Conservation (phyloP, 371 early-diverging fungal species). For the Rhizopus arrhizus region DNA sequence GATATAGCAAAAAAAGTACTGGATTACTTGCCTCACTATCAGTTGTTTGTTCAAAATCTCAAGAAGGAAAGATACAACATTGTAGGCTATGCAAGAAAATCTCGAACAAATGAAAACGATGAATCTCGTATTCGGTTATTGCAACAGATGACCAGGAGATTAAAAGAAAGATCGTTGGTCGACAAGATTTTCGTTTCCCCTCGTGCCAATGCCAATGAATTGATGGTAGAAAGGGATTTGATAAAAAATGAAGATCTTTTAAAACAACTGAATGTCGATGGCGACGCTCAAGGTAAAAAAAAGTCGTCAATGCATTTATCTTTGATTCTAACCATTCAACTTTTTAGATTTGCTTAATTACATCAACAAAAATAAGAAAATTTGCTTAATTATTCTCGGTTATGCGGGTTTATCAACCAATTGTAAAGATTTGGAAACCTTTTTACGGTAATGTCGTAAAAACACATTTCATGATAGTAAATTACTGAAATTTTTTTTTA, state of each 20-base stretch:
- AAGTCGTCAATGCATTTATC: slow-evolving; percentile 20
- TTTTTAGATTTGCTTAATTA: slow-evolving; percentile 22
- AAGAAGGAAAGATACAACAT: slow-evolving; percentile 24
- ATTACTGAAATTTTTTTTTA: slow-evolving; percentile 22
- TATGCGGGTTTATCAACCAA: slow-evolving; percentile 25
- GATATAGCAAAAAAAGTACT: slow-evolving; percentile 25
- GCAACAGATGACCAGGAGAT: slow-evolving; percentile 21
- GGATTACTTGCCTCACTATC: slow-evolving; percentile 28
- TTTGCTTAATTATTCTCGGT: slow-evolving; percentile 22
- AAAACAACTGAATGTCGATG: slow-evolving; percentile 21
- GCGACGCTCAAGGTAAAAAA: slow-evolving; percentile 21
- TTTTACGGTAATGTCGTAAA: slow-evolving; percentile 24
- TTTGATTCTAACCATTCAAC: slow-evolving; percentile 22
- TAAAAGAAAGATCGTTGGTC: slow-evolving; percentile 24
- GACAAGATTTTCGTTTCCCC: slow-evolving; percentile 26
- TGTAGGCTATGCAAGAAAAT: slow-evolving; percentile 31
- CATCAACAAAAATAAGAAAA: slow-evolving; percentile 19
- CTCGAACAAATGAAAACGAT: slow-evolving; percentile 26
- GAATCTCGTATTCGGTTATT: slow-evolving; percentile 27
- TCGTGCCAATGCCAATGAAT: slow-evolving; percentile 21
- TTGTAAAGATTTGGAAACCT: slow-evolving; percentile 25
- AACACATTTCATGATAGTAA: slow-evolving; percentile 26
- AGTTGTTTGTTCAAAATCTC: slow-evolving; percentile 23
- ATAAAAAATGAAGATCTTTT: slow-evolving; percentile 22
- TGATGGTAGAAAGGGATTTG: slow-evolving; percentile 20